Evolutionary conservation across 768 basidiomycete genomes (phyloP).

Genomic region (Suillus decipiens): DNA sequence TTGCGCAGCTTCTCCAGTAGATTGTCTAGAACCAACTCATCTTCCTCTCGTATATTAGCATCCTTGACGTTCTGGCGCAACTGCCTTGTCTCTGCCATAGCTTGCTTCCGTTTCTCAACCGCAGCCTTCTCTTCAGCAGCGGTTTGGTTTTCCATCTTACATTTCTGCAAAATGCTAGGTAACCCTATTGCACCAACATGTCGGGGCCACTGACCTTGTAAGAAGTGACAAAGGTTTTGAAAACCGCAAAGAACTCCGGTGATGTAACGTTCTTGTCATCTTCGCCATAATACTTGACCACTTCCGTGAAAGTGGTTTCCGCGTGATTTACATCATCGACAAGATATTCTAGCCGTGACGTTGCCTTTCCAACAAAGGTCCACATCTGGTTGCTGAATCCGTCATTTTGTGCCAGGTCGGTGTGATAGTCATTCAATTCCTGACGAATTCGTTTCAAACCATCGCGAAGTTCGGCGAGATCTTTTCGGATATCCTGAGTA

Average conservation of each 20-base stretch:
- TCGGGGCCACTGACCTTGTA: constrained; percentile 62
- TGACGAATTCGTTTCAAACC: constrained; percentile 79
- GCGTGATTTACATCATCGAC: constrained; percentile 87
- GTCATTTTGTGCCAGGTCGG: constrained; percentile 69
- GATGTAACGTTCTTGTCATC: constrained; percentile 86
- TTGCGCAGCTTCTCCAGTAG: constrained; percentile 71
- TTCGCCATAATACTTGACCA: constrained; percentile 90
- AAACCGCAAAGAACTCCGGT: constrained; percentile 93
- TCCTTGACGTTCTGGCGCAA: constrained; percentile 53
- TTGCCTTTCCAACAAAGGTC: constrained; percentile 79
- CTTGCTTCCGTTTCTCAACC: constrained; percentile 67
- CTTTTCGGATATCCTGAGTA: constrained; percentile 81
- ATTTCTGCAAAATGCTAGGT: constrained; percentile 62
- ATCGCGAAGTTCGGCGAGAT: constrained; percentile 67
- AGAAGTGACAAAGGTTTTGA: constrained; percentile 95
- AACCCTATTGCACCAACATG: constrained; percentile 3
- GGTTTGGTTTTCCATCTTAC: constrained; percentile 76
- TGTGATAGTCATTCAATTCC: constrained; percentile 79
- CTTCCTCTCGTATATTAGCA: constrained; percentile 49
- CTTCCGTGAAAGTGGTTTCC: constrained; percentile 80
- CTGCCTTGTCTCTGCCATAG: constrained; percentile 61
- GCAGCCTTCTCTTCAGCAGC: constrained; percentile 71
- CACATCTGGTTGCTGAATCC: constrained; percentile 91
- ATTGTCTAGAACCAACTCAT: constrained; percentile 61
- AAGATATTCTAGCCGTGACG: constrained; percentile 75